Evolutionary conservation across 73 alveolate genomes (phyloP).

Genomic region (Paramecium pentaurelia): DNA sequence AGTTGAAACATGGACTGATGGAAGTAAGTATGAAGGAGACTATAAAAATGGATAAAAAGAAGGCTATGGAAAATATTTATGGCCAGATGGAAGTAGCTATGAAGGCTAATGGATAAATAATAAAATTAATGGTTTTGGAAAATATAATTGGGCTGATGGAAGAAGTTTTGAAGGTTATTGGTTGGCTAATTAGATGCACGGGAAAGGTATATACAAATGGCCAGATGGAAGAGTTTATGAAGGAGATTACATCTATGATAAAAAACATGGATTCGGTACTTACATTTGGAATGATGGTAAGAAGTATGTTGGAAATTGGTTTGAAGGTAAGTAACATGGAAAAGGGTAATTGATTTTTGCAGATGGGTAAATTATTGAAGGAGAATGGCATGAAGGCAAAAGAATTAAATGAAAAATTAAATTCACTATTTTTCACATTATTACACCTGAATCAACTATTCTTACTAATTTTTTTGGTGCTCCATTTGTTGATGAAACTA

Average conservation of each 20-base stretch:
- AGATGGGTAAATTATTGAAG: slow-evolving; percentile 60
- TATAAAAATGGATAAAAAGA: slow-evolving; percentile 73
- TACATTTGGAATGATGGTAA: slow-evolving; percentile 70
- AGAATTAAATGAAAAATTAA: slow-evolving; percentile 41
- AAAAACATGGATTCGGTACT: slow-evolving; percentile 68
- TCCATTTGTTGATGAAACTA: slow-evolving; percentile 38
- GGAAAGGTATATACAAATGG: slow-evolving; percentile 76
- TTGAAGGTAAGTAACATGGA: slow-evolving; percentile 77
- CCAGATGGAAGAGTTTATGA: slow-evolving; percentile 73
- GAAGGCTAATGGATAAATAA: slow-evolving; percentile 66
- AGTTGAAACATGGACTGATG: slow-evolving; percentile 69
- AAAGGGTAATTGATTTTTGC: slow-evolving; percentile 60
- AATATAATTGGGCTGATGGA: slow-evolving; percentile 63
- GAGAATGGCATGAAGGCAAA: slow-evolving; percentile 62
- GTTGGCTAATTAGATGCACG: slow-evolving; percentile 63
- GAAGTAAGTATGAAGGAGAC: slow-evolving; percentile 68
- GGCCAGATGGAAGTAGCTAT: slow-evolving; percentile 70
- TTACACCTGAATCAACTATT: slow-evolving; percentile 36
- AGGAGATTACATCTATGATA: slow-evolving; percentile 68
- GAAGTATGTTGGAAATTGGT: slow-evolving; percentile 64
- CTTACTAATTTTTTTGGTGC: slow-evolving; percentile 35
- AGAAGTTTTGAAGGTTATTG: slow-evolving; percentile 63
- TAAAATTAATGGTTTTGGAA: slow-evolving; percentile 43
- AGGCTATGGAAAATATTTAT: slow-evolving; percentile 66
- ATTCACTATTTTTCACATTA: neutral